These are phyloP conservation scores for Scedosporium minutisporum DNA, from an alignment of 2,329 filamentous ascomycete genomes.

Conservation along the genomic window DNA sequence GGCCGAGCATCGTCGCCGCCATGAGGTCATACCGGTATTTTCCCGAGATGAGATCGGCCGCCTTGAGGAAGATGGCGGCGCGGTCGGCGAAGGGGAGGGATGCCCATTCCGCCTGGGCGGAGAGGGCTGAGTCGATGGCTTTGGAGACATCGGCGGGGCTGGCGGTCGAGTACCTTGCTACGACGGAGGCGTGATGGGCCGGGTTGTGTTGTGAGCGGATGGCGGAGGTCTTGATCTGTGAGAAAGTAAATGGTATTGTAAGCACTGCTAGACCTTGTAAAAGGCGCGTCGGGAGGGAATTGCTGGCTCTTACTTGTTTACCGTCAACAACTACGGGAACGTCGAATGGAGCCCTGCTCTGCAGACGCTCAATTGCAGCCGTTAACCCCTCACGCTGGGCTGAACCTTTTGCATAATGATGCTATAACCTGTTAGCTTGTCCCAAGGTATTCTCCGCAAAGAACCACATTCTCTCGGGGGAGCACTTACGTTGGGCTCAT, in stretches of 20 bases:
- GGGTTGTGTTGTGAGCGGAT: conserved; percentile 71
- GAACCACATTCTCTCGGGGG: background rate
- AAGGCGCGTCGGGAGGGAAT: background rate
- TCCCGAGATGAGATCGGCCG: conserved; percentile 76
- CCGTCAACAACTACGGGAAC: conserved; percentile 79
- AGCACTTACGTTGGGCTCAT: conserved; percentile 87
- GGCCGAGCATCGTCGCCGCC: conserved; percentile 90
- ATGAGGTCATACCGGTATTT: conserved; percentile 97
- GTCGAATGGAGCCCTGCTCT: conserved; percentile 60
- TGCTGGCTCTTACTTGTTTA: conserved; percentile 50
- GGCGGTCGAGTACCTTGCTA: conserved; percentile 82
- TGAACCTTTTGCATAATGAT: conserved; percentile 81
- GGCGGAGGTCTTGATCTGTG: conserved; percentile 57
- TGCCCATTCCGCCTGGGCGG: conserved; percentile 82
- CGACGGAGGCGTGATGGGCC: conserved; percentile 61
- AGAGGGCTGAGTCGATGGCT: conserved; percentile 76
- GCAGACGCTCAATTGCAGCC: conserved; percentile 60
- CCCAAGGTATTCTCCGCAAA: background rate
- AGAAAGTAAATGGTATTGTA: background rate
- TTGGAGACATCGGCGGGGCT: conserved; percentile 63
- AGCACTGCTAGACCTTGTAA: background rate
- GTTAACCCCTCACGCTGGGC: conserved; percentile 67
- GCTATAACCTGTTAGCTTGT: conserved; percentile 38
- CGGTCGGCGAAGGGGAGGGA: conserved; percentile 79
- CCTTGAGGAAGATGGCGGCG: conserved; percentile 90